Evolutionary conservation across 2,329 filamentous ascomycete species (phyloP).

Genomic region (Fusarium beomiforme): DNA sequence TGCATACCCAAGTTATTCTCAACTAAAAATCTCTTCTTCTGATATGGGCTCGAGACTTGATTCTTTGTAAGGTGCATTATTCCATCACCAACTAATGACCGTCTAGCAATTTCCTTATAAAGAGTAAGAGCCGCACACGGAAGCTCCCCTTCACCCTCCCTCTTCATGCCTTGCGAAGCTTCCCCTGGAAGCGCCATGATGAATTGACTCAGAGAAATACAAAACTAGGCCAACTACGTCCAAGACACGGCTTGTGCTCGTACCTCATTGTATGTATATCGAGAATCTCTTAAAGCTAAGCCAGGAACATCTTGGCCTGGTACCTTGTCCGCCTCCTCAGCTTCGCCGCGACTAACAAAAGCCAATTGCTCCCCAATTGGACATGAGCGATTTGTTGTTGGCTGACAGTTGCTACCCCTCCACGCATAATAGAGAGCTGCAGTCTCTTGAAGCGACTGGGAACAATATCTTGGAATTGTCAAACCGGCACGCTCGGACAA

Average conservation of each 20-base stretch:
- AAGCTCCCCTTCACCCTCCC: constrained; percentile 9
- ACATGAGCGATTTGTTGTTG: constrained; percentile 36
- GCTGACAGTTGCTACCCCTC: background rate
- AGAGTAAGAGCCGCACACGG: constrained; percentile 23
- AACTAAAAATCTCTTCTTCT: background rate
- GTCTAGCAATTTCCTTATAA: constrained; percentile 20
- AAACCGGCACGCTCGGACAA: constrained; percentile 19
- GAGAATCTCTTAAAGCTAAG: constrained; percentile 17
- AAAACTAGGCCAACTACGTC: constrained; percentile 29
- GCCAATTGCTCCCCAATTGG: constrained; percentile 25
- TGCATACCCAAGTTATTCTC: background rate
- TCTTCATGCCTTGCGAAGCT: constrained; percentile 12
- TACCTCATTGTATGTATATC: constrained; percentile 6
- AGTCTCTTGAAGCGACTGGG: constrained; percentile 6
- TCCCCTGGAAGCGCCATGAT: constrained; percentile 17
- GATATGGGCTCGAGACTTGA: background rate
- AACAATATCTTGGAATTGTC: constrained; percentile 17
- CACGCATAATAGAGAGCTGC: background rate
- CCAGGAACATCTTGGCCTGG: constrained; percentile 26
- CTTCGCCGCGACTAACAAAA: constrained; percentile 18
- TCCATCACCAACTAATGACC: background rate
- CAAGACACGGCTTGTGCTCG: constrained; percentile 16
- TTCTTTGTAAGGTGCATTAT: background rate
- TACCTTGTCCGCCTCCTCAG: constrained; percentile 2
- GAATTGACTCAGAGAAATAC: constrained; percentile 14